Conservation (phyloP, 2,329 filamentous ascomycete genomes). For the Trichoderma atroviride region DNA sequence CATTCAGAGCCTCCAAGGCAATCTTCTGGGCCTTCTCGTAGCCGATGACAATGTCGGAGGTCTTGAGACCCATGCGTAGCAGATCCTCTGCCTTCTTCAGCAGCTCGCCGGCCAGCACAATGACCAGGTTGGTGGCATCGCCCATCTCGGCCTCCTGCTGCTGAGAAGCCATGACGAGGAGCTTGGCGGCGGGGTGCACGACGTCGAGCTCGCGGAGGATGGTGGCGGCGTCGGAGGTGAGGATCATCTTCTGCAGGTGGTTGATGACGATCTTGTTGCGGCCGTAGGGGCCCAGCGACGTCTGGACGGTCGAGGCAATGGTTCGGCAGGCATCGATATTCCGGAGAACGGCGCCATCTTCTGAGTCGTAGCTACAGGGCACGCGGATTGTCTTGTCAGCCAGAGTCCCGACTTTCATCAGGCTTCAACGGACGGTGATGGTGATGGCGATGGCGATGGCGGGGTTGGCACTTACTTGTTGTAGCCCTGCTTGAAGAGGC, state of each 20-base stretch:
- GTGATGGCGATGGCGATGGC: slow-evolving; percentile 14
- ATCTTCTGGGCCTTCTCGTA: slow-evolving; percentile 94
- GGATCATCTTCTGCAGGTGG: slow-evolving; percentile 98
- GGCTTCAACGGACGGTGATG: slow-evolving; percentile 9
- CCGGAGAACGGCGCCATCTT: slow-evolving; percentile 97
- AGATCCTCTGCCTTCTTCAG: slow-evolving; percentile 97
- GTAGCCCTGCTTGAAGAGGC: slow-evolving; percentile 95
- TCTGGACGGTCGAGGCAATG: slow-evolving; percentile 94
- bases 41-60: slow-evolving; percentile 93
- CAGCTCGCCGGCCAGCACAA: slow-evolving; percentile 91
- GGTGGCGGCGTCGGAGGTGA: slow-evolving; percentile 96
- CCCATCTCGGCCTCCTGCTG: slow-evolving; percentile 99
- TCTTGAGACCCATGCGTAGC: slow-evolving; percentile 94
- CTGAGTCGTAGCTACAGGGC: slow-evolving; percentile 85
- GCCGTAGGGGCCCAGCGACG: slow-evolving; percentile 93
- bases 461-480: slow-evolving; percentile 70
- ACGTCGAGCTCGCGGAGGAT: slow-evolving; percentile 98
- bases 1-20: slow-evolving; percentile 81
- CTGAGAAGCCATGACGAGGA: slow-evolving; percentile 97
- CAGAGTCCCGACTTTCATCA: neutral
- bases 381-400: slow-evolving; percentile 37
- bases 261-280: slow-evolving; percentile 99
- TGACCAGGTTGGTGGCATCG: slow-evolving; percentile 96
- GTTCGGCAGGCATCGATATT: slow-evolving; percentile 98
- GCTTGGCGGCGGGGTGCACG: slow-evolving; percentile 95